These are phyloP conservation scores for Corymbia citriodora DNA, from an alignment of 441 rosid species.

Conservation along the genomic window DNA sequence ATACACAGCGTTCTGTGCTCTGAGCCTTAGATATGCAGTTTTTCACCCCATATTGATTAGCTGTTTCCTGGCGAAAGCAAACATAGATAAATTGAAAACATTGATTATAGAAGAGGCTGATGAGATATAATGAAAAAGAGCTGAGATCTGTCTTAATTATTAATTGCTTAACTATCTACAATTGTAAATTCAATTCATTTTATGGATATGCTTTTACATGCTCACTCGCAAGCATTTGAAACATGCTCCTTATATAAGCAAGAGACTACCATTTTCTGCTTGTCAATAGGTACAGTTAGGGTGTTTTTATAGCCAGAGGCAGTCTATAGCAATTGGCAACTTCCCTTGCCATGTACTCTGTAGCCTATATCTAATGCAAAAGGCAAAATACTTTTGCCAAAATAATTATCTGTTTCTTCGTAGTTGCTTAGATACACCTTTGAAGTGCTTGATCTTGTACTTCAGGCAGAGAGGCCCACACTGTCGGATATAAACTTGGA, in stretches of 20 bases:
- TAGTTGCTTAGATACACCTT: not conserved
- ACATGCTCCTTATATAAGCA: not conserved
- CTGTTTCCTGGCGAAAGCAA: not conserved
- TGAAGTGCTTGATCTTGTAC: constrained; percentile 5
- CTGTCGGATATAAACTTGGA: constrained; percentile 82
- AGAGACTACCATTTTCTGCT: not conserved
- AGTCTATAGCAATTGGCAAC: not conserved
- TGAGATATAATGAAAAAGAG: not conserved
- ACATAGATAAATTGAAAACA: not conserved
- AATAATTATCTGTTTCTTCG: not conserved
- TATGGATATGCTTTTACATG: not conserved
- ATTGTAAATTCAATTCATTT: not conserved
- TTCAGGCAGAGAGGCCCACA: constrained; percentile 78
- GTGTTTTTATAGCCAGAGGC: not conserved
- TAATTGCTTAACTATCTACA: not conserved
- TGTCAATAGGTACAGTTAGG: not conserved
- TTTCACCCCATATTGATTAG: not conserved
- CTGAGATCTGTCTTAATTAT: not conserved
- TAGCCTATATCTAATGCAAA: not conserved
- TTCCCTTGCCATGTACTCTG: not conserved
- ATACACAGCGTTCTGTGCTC: not conserved
- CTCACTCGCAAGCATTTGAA: not conserved
- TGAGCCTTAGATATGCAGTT: not conserved
- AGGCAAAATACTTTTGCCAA: not conserved
- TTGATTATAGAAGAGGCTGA: not conserved